phyloP scores from a whole-genome alignment of 495 filamentous ascomycete genomes.

The Aspergillus nidulans region DNA sequence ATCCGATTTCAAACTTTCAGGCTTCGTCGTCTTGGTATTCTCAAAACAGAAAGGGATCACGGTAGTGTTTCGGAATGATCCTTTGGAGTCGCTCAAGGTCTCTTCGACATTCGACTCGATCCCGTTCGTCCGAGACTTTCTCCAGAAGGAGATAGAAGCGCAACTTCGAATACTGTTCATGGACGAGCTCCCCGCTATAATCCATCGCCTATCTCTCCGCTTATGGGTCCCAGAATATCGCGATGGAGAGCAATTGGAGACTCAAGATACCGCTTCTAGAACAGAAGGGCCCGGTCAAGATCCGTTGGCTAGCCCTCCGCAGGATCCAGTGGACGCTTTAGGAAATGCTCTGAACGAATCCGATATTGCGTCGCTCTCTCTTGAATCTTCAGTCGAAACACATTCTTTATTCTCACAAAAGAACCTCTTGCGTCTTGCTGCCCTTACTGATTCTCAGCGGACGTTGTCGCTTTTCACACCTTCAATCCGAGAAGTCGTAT shows the following conservation, averaged over 20 bases:
- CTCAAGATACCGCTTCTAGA: conserved; percentile 24
- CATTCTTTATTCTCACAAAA: conserved; percentile 88
- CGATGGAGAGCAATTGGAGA: conserved; percentile 51
- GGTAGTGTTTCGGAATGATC: conserved; percentile 95
- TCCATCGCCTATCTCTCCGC: conserved; percentile 85
- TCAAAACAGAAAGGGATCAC: conserved; percentile 95
- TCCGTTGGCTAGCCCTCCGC: conserved; percentile 72
- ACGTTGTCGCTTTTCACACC: conserved; percentile 87
- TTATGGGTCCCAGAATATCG: conserved; percentile 87
- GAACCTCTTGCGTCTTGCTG: conserved; percentile 72
- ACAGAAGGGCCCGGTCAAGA: conserved; percentile 56
- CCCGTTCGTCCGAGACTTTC: conserved; percentile 93
- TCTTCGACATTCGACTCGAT: conserved; percentile 99
- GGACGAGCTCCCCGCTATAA: conserved; percentile 95
- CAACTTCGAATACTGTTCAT: conserved; percentile 90
- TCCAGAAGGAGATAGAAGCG: conserved; percentile 94
- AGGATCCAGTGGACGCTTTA: conserved; percentile 69
- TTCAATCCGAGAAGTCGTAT: conserved; percentile 75
- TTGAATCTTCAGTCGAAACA: conserved; percentile 69
- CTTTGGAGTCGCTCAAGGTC: conserved; percentile 94
- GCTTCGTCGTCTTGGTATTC: conserved; percentile 96
- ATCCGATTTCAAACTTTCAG: conserved; percentile 94
- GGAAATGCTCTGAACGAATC: conserved; percentile 71
- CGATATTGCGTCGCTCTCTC: conserved; percentile 67
- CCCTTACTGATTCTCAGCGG: conserved; percentile 74